Conservation (phyloP, 2,329 filamentous ascomycete genomes). For the Diplodia sapinea region DNA sequence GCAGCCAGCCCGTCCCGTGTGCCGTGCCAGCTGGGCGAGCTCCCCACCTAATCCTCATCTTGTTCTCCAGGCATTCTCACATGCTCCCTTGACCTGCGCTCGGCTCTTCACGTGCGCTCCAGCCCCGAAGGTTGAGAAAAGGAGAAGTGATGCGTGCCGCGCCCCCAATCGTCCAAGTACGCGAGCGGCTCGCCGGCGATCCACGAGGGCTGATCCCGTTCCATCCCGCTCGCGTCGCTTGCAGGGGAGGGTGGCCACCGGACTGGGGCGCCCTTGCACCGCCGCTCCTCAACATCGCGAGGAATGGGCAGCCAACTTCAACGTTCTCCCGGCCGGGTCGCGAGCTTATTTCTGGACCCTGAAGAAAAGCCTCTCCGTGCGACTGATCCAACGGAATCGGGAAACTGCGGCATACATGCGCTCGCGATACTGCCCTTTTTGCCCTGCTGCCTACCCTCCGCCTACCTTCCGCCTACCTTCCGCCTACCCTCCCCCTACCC, state of each 20-base stretch:
- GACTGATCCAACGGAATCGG: conserved; percentile 9
- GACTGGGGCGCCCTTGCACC: not conserved
- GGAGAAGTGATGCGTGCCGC: not conserved
- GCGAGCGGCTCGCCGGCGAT: conserved; percentile 14
- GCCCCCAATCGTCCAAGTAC: too few species aligned
- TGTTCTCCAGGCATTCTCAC: conserved; percentile 7
- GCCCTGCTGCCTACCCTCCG: too few species aligned
- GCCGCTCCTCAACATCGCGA: conserved; percentile 16
- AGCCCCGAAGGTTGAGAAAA: not conserved
- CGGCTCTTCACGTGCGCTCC: conserved; percentile 20
- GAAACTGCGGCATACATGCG: not conserved
- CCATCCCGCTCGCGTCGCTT: conserved; percentile 2
- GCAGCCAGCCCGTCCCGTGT: not conserved
- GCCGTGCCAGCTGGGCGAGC: not conserved
- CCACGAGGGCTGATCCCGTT: conserved; percentile 16
- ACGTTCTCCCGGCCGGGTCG: not conserved
- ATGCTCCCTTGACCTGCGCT: not conserved
- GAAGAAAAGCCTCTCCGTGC: conserved; percentile 3
- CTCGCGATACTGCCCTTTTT: too few species aligned
- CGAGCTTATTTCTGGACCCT: conserved; percentile 25
- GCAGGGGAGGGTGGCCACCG: conserved; percentile 4
- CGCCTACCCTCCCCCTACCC: too few species aligned
- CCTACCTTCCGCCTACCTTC: too few species aligned
- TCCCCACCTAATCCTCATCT: conserved; percentile 16
- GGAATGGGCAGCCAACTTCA: not conserved